Evolutionary conservation across 768 basidiomycete genomes (phyloP), one percentile per base, ranked within the genome.

Genomic region (Russula sp.): DNA sequence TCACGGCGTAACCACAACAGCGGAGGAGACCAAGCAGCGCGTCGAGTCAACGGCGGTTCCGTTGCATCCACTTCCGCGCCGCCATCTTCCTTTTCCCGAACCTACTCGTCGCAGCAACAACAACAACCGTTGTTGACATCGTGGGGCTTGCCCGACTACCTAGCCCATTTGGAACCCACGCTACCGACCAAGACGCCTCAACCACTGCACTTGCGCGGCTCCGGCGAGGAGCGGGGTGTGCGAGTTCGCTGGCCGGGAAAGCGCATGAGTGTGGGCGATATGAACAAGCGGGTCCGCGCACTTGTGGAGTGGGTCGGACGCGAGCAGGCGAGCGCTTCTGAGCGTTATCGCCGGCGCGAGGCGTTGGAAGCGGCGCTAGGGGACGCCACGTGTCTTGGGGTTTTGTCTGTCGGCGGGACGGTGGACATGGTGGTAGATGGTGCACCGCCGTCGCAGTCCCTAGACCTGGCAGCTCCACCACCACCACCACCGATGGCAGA

Each of bases 241-340:
- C 88, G 91, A 73, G 88, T 97, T 61, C 89, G 91, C 70, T 98
- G 92, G 88, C 96, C 95, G 1, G 85, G 85, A 67, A 94, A 95
- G 75, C 82, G 96, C 56, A 94, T 87, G 84, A 97, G 94, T 68
- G 88, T 96, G n/a, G 89, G 87, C 20, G 96, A 98, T 73, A 96
- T 98, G 93, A 91, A 93, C 74, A 97, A 97, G 76, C 86, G 96
- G 31, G 91, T 96, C 27, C 81, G 91, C 40, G 84, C 88, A 48
- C 80, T 98, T 53, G 84, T 96, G 20, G 95, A 97, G 70, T 98
- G 91, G 86, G 92, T 97, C n/a, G 90, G 88, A 34, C 79, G 92
- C 61, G 89, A 93, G 71, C 90, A 93, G 73, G 89, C 87, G 8
- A 84, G 79, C 66, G 87, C 87, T 10, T 77, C 81, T 42, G 91